Evolutionary conservation across 1,139 yeast species (phyloP).

Genomic region (Taphrina flavorubra): DNA sequence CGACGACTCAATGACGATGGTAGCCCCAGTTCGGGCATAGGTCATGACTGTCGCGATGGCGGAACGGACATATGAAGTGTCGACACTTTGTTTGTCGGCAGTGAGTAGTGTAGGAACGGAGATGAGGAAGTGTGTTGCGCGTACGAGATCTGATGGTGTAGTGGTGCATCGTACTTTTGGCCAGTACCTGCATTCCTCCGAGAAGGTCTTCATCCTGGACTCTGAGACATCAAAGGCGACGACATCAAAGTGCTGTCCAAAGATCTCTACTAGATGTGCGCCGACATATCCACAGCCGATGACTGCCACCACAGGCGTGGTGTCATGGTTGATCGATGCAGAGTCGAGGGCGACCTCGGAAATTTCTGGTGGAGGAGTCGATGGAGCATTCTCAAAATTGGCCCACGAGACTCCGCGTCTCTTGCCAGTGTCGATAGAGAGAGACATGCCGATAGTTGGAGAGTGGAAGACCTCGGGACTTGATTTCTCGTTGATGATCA

Average conservation of each 20-base stretch:
- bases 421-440: slow-evolving; percentile 5
- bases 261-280: slow-evolving; percentile 22
- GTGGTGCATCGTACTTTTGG: slow-evolving; percentile 22
- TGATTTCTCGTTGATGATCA: not conserved
- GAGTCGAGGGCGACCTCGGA: not conserved
- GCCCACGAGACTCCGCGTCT: slow-evolving; percentile 8
- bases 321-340: not conserved
- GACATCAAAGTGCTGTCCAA: slow-evolving; percentile 26
- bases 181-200: slow-evolving; percentile 23
- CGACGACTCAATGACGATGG: slow-evolving; percentile 24
- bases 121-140: slow-evolving; percentile 28
- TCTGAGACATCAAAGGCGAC: slow-evolving; percentile 25
- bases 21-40: slow-evolving; percentile 21
- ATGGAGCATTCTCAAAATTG: slow-evolving; percentile 17
- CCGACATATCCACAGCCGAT: slow-evolving; percentile 30
- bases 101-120: slow-evolving; percentile 28
- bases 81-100: slow-evolving; percentile 17
- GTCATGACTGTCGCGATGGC: slow-evolving; percentile 29
- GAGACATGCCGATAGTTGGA: slow-evolving; percentile 1
- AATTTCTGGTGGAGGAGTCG: slow-evolving; percentile 29
- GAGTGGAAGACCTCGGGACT: not conserved
- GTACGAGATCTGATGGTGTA: slow-evolving; percentile 5
- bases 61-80: slow-evolving; percentile 20
- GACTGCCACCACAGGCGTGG: slow-evolving; percentile 25
- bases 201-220: slow-evolving; percentile 15